phyloP scores from a whole-genome alignment of 2,329 filamentous ascomycete species.

The Fusarium fracticaudum region DNA sequence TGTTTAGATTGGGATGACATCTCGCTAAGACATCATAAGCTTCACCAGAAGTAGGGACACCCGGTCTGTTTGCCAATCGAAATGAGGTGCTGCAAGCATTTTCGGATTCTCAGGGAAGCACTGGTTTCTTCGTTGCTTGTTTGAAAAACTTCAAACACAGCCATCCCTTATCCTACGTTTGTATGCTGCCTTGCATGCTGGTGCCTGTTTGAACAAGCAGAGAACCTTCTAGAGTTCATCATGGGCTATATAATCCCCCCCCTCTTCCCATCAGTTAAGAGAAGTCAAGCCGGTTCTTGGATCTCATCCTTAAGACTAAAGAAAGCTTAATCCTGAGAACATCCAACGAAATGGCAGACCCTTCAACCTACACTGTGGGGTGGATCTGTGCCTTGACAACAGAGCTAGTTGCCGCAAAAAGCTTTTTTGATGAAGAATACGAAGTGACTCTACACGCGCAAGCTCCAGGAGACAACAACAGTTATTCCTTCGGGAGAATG shows the following conservation, averaged over 20 bases:
- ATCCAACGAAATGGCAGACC: background rate
- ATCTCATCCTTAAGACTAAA: accelerated
- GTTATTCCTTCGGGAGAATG: background rate
- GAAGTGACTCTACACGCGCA: background rate
- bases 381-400: background rate
- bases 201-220: too few relatives aligned
- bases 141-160: background rate
- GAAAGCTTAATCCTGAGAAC: background rate
- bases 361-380: background rate
- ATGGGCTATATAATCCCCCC: too few relatives aligned
- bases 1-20: accelerated
- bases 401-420: background rate
- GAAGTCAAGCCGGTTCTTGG: background rate
- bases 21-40: accelerated
- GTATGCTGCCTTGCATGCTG: background rate
- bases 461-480: background rate
- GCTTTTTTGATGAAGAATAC: background rate
- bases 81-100: too few relatives aligned
- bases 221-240: background rate
- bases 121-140: background rate
- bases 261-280: accelerated
- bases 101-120: accelerated
- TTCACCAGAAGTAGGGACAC: background rate
- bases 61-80: too few relatives aligned
- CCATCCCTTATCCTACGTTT: background rate